A percentile compares a stretch with the other conserved stretches of the same genome.
Evolutionary conservation across 371 early-diverging fungal species (phyloP).

Genomic region (Mucor circinelloides): DNA sequence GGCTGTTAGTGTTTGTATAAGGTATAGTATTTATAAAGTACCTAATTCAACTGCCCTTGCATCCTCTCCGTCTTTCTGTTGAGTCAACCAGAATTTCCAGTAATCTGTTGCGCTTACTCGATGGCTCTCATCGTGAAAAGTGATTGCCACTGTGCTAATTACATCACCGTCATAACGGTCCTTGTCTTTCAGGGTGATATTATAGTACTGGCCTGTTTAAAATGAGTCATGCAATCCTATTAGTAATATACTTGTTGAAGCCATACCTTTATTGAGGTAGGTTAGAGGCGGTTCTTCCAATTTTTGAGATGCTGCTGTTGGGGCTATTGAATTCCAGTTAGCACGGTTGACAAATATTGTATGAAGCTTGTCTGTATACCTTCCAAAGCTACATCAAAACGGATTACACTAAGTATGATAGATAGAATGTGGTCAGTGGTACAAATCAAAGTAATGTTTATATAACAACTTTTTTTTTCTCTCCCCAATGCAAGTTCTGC

Average conservation of each 20-base stretch:
- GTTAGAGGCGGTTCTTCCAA: constrained; percentile 27
- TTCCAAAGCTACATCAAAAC: constrained; percentile 21
- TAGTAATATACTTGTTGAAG: background rate
- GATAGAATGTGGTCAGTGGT: constrained; percentile 10
- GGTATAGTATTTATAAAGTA: constrained; percentile 14
- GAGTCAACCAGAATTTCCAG: constrained; percentile 82
- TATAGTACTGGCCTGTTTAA: constrained; percentile 55
- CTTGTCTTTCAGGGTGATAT: constrained; percentile 46
- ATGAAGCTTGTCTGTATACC: constrained; percentile 4
- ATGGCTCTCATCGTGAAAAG: constrained; percentile 76
- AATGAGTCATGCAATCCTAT: background rate
- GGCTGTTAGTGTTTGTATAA: background rate
- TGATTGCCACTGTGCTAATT: constrained; percentile 61
- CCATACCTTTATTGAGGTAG: constrained; percentile 32
- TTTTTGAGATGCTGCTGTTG: constrained; percentile 33
- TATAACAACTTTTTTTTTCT: background rate
- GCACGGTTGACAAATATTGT: background rate
- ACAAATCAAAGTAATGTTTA: background rate
- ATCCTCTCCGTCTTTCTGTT: constrained; percentile 54
- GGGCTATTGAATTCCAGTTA: constrained; percentile 14
- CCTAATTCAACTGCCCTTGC: constrained; percentile 56
- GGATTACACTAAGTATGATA: constrained; percentile 11
- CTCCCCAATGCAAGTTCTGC: constrained; percentile 15
- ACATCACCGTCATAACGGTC: constrained; percentile 51
- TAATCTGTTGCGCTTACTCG: constrained; percentile 65